Evolutionary conservation across 306 rosid species (phyloP), one percentile per base, ranked within the genome.

Genomic region (Cicer judaicum): DNA sequence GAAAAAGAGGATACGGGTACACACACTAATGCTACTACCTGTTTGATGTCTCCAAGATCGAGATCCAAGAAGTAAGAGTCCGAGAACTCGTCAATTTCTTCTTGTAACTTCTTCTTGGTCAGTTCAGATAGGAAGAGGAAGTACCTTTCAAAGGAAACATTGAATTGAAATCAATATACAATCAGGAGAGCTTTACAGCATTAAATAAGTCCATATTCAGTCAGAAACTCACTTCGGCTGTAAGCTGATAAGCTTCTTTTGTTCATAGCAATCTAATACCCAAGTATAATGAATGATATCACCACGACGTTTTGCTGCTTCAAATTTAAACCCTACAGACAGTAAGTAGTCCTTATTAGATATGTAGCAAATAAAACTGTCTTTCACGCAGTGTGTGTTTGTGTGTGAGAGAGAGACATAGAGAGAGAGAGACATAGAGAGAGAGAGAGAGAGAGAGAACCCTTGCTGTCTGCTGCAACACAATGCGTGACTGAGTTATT

Each of bases 381-480:
- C 43, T 12, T 56, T 49, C 63, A 65, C 10, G 49, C 75, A 12
- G 40, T 65, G 54, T 43, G 8, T 60, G 5, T 56, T 5, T 21
- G 24, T 42, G 29, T 64, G 39, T 0, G 18, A 16, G 18, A 16
- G 18, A 16, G 18, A 16, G 18, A 16, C 18, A 16, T 16, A 16
- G 18, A 16, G 18, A 16, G 24, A 21, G 24, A 21, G 24, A 21
- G 29, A 21, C 2, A 21, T 2, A 40, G 48, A 40, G 13, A 16
- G 49, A 19, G 85, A 81, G 84, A 78, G 82, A 74, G 80, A 84
- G 74, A 73, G 83, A 84, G 73, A 78, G 66, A 64, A 93, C 98
- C 98, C 46, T 87, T 93, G 96, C 84, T 86, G 79, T 90, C 92
- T 66, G 95, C 94, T 52, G 97, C 96, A 84, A 91, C 80, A 79